A percentile compares a stretch with the other conserved stretches of the same genome.
Evolutionary conservation across 345 rosid genomes (phyloP).

Genomic region (Aethionema arabicum): DNA sequence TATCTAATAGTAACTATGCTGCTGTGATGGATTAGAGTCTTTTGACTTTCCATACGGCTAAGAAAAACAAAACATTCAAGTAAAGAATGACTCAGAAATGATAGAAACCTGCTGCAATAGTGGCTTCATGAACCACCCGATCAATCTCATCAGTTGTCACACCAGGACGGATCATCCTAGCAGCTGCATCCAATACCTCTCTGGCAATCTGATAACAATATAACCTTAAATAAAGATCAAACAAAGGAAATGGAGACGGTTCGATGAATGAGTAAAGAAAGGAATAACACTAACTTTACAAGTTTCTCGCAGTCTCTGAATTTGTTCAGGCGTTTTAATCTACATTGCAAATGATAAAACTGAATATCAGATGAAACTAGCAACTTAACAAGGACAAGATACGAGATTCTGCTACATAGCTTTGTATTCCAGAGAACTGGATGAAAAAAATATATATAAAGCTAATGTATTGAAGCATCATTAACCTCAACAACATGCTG

Average conservation of each 20-base stretch:
- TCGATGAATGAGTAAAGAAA: neutral
- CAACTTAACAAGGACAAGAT: slow-evolving; percentile 7
- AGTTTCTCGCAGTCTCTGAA: slow-evolving; percentile 84
- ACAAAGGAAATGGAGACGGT: neutral
- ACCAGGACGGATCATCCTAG: slow-evolving; percentile 70
- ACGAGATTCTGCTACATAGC: neutral
- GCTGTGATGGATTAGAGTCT: neutral
- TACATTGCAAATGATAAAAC: slow-evolving; percentile 28
- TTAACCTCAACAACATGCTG: slow-evolving; percentile 87
- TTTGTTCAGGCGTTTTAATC: slow-evolving; percentile 87
- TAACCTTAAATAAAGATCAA: neutral
- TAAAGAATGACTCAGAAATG: neutral
- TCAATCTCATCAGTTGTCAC: slow-evolving; percentile 97
- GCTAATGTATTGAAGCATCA: neutral
- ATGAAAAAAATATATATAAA: neutral
- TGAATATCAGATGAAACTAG: neutral
- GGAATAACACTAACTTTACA: slow-evolving; percentile 62
- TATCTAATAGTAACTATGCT: neutral
- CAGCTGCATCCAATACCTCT: slow-evolving; percentile 92
- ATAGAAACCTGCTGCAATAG: slow-evolving; percentile 72
- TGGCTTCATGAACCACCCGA: slow-evolving; percentile 85
- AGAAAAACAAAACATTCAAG: neutral
- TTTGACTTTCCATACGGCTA: neutral
- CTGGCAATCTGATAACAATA: slow-evolving; percentile 61
- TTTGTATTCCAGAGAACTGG: slow-evolving; percentile 2